Evolutionary conservation across 2,329 filamentous ascomycete species (phyloP).

Genomic region (Aspergillus brasiliensis): DNA sequence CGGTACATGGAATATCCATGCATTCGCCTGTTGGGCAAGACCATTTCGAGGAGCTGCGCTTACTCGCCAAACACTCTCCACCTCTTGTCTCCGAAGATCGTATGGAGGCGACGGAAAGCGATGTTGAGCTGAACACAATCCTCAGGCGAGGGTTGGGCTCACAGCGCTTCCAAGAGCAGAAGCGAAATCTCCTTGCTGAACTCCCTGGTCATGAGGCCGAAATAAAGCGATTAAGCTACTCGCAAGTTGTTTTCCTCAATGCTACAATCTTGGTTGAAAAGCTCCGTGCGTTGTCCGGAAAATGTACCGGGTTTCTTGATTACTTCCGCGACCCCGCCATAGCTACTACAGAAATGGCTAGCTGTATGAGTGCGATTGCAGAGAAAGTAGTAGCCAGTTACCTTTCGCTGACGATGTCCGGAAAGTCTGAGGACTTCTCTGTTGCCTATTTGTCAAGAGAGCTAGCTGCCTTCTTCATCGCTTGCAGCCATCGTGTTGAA

Average conservation of each 20-base stretch:
- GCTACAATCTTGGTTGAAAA: constrained; percentile 88
- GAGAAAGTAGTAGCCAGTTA: constrained; percentile 78
- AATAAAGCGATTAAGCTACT: constrained; percentile 80
- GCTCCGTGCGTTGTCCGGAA: constrained; percentile 79
- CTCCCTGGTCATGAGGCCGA: constrained; percentile 77
- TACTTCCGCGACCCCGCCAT: constrained; percentile 96
- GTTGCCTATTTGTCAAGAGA: constrained; percentile 88
- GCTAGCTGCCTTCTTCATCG: constrained; percentile 79
- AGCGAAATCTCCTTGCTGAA: constrained; percentile 72
- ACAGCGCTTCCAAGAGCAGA: constrained; percentile 72
- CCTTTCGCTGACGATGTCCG: constrained; percentile 71
- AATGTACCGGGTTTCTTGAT: constrained; percentile 83
- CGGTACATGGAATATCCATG: constrained; percentile 84
- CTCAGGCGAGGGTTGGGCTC: constrained; percentile 81
- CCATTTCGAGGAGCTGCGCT: constrained; percentile 74
- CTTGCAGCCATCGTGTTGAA: constrained; percentile 90
- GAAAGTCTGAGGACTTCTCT: constrained; percentile 75
- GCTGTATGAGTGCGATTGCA: constrained; percentile 64
- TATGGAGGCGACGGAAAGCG: constrained; percentile 87
- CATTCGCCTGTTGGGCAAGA: constrained; percentile 72
- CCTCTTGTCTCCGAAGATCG: constrained; percentile 86
- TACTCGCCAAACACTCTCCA: constrained; percentile 83
- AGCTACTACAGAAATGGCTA: constrained; percentile 61
- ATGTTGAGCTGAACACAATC: constrained; percentile 94
- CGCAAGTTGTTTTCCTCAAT: constrained; percentile 89